Conservation (phyloP, 2,329 filamentous ascomycete genomes). For the Pyrenophora seminiperda region DNA sequence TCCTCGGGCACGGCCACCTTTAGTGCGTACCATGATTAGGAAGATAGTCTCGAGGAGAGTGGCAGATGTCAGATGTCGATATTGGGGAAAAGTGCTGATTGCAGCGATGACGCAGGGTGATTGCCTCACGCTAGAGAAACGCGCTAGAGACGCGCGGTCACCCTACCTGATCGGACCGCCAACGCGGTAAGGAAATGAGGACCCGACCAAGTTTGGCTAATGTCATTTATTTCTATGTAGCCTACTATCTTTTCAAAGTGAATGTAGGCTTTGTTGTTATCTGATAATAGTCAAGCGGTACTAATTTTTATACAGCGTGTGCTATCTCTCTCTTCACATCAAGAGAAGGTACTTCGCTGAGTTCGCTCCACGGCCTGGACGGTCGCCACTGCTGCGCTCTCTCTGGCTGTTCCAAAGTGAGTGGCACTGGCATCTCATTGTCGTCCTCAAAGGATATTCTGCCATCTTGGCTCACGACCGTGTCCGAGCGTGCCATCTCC, state of each 20-base stretch:
- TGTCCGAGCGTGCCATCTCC: slow-evolving; percentile 22
- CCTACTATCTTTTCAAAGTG: not conserved
- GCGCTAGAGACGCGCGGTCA: slow-evolving; percentile 26
- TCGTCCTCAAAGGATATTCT: slow-evolving; percentile 9
- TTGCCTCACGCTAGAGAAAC: slow-evolving; percentile 13
- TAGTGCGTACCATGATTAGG: slow-evolving; percentile 22
- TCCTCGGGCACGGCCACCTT: slow-evolving; percentile 26
- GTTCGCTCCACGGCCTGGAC: slow-evolving; percentile 39
- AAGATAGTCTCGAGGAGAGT: not conserved
- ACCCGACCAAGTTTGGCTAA: not conserved
- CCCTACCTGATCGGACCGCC: slow-evolving; percentile 14
- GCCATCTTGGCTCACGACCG: slow-evolving; percentile 20
- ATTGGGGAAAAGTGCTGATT: not conserved
- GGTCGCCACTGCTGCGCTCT: slow-evolving; percentile 24
- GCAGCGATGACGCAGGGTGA: slow-evolving; percentile 11
- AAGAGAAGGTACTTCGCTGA: slow-evolving; percentile 4
- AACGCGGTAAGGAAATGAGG: too few species aligned
- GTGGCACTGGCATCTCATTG: slow-evolving; percentile 21
- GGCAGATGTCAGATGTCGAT: not conserved
- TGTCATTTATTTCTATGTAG: not conserved
- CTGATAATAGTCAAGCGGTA: not conserved
- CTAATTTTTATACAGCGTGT: slow-evolving; percentile 14
- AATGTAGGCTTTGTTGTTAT: not conserved
- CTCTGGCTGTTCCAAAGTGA: slow-evolving; percentile 27
- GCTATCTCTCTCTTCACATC: slow-evolving; percentile 6